phyloP scores from a whole-genome alignment of 805 yeast genomes.

The Suhomyces kilbournensis region DNA sequence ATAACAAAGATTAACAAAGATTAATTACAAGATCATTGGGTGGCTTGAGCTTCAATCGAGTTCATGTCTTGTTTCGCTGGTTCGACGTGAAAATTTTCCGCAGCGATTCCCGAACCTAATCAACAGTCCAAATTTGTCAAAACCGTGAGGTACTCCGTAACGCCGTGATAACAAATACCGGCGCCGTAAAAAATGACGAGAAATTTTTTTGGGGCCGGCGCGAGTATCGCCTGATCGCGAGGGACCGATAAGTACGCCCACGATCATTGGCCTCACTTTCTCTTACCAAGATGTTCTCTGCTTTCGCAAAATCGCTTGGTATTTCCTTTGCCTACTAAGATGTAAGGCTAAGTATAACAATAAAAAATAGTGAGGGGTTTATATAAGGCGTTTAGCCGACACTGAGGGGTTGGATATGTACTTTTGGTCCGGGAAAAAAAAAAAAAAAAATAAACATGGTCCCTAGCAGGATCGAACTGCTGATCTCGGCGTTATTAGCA shows the following conservation, averaged over 20 bases:
- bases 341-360: background rate
- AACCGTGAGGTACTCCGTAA: background rate
- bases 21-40: background rate
- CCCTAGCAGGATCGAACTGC: conserved; percentile 90
- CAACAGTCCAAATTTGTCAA: background rate
- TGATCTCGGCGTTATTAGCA: conserved; percentile 62
- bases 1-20: background rate
- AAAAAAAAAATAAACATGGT: conserved; percentile 40
- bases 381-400: background rate
- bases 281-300: background rate
- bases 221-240: background rate
- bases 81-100: background rate
- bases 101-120: background rate
- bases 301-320: background rate
- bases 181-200: background rate
- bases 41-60: background rate
- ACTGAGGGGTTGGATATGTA: background rate
- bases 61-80: background rate
- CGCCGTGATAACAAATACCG: background rate
- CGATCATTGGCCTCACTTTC: background rate
- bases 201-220: background rate
- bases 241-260: background rate
- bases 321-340: background rate
- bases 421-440: background rate
- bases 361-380: background rate